phyloP scores from a whole-genome alignment of 805 yeast genomes.

The Alloascoidea africana region DNA sequence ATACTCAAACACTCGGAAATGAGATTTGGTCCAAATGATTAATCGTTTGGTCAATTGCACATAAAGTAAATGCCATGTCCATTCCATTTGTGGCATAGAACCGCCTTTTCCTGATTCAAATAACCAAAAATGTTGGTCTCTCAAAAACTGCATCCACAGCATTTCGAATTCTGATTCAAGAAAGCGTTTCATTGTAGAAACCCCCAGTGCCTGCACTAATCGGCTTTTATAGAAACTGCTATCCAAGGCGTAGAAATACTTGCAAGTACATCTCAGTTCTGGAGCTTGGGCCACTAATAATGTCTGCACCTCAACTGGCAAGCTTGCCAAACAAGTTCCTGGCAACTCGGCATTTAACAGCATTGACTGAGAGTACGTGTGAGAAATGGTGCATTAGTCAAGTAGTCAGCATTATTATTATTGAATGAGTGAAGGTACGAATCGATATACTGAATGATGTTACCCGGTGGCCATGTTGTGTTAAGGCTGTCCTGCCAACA shows the following conservation, averaged over 20 bases:
- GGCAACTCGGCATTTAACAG: too few species aligned
- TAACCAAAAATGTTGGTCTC: too few species aligned
- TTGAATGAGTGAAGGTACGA: neutral
- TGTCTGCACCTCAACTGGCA: neutral
- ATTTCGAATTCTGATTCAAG: neutral
- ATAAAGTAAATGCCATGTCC: too few species aligned
- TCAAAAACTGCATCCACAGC: neutral
- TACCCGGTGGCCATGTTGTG: neutral
- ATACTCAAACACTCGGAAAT: too few species aligned
- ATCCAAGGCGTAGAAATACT: neutral
- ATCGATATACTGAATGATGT: neutral
- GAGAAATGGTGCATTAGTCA: too few species aligned
- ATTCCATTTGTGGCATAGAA: too few species aligned
- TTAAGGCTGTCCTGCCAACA: neutral
- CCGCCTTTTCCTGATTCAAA: too few species aligned
- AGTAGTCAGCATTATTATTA: neutral
- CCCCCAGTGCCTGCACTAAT: neutral
- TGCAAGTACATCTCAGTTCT: neutral
- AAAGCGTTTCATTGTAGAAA: neutral
- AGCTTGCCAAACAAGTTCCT: too few species aligned
- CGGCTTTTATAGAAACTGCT: neutral
- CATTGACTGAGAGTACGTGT: too few species aligned
- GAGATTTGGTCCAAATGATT: too few species aligned
- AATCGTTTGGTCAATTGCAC: too few species aligned
- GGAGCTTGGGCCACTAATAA: neutral